Conservation (phyloP, 495 filamentous ascomycete species). For the Xylaria flabelliformis region DNA sequence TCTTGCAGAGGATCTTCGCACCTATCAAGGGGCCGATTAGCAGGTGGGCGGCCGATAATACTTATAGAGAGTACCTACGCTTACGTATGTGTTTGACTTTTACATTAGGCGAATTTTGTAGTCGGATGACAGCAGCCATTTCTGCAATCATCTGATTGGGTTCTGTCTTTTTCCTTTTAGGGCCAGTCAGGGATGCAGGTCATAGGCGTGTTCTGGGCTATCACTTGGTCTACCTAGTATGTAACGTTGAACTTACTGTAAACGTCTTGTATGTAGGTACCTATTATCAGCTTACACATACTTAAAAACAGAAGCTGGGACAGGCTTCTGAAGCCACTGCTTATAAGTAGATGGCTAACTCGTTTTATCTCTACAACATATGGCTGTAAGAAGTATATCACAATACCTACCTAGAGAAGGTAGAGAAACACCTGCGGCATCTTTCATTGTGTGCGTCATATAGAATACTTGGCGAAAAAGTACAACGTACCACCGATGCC, state of each 20-base stretch:
- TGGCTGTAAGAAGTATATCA: neutral
- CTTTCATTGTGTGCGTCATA: neutral
- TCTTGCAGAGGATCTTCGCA: neutral
- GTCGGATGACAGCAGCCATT: neutral
- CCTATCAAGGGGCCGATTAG: neutral
- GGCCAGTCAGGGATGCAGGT: neutral
- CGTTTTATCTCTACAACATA: neutral
- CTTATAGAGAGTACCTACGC: neutral
- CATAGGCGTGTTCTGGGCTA: neutral
- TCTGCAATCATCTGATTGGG: constrained; percentile 1
- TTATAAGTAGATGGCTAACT: neutral
- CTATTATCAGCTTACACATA: neutral
- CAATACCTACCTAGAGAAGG: neutral
- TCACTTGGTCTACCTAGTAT: neutral
- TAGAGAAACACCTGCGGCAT: neutral
- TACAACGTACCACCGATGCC: neutral
- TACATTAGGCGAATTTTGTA: neutral
- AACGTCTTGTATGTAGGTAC: neutral
- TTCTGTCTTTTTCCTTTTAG: neutral
- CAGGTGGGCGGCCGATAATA: neutral
- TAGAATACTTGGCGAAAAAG: neutral
- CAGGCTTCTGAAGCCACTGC: neutral
- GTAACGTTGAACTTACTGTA: constrained; percentile 2
- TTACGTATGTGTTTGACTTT: constrained; percentile 5
- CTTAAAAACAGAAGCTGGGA: neutral